phyloP scores from a whole-genome alignment of 192 early-diverging fungal species.

The Entomortierella lignicola region DNA sequence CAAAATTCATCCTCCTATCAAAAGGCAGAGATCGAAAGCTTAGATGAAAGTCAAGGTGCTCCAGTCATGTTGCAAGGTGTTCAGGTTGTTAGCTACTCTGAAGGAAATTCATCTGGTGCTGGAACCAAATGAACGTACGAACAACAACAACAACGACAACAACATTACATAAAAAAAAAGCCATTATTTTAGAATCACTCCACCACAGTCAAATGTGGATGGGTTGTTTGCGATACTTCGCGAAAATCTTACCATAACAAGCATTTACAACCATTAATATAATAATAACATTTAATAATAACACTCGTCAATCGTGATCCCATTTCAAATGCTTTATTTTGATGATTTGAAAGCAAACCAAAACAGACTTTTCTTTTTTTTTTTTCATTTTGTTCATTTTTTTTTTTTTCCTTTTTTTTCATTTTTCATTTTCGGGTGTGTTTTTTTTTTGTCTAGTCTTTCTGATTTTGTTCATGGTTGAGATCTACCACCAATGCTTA shows the following conservation, averaged over 20 bases:
- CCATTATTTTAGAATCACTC: too few relatives aligned
- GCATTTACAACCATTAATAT: not conserved
- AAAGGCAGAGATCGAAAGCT: conserved; percentile 7
- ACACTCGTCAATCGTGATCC: not conserved
- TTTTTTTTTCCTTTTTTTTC: not conserved
- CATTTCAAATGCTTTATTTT: not conserved
- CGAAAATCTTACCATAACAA: too few relatives aligned
- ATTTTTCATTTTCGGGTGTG: too few relatives aligned
- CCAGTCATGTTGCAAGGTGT: conserved; percentile 19
- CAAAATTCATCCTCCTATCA: not conserved
- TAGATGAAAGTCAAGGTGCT: too few relatives aligned
- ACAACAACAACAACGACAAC: too few relatives aligned
- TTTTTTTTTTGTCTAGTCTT: conserved; percentile 2
- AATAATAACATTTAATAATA: conserved; percentile 2
- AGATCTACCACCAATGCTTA: not conserved
- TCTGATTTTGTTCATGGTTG: not conserved
- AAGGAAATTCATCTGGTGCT: not conserved
- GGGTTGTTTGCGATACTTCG: too few relatives aligned
- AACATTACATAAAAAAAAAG: too few relatives aligned
- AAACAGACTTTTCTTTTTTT: not conserved
- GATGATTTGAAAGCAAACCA: not conserved
- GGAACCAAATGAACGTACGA: conserved; percentile 3
- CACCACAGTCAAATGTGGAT: too few relatives aligned
- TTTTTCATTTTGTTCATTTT: not conserved
- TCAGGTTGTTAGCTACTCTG: conserved; percentile 18